phyloP scores from a whole-genome alignment of 306 rosid species.

The Albizia julibrissin region DNA sequence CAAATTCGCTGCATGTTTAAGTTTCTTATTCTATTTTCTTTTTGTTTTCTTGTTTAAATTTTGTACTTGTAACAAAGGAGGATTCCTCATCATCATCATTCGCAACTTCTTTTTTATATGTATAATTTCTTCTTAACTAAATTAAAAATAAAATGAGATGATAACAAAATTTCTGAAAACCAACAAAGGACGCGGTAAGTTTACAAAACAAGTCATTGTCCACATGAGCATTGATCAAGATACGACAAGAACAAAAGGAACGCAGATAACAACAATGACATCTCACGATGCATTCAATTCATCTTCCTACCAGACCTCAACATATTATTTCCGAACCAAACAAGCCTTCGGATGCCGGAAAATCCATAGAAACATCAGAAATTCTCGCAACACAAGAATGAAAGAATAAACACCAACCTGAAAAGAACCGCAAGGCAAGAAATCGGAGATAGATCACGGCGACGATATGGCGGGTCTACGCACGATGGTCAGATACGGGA shows the following conservation, averaged over 20 bases:
- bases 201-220: neutral
- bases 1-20: neutral
- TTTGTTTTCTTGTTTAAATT: neutral
- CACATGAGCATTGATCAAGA: neutral
- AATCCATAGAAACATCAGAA: neutral
- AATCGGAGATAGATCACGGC: neutral
- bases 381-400: neutral
- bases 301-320: neutral
- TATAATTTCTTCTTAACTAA: neutral
- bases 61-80: neutral
- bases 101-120: neutral
- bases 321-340: neutral
- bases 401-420: slow-evolving; percentile 32
- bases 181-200: neutral
- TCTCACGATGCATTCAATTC: neutral
- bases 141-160: neutral
- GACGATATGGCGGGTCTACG: neutral
- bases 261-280: neutral
- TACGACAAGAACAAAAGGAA: neutral
- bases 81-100: neutral
- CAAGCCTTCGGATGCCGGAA: neutral
- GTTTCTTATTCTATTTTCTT: neutral
- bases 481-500: neutral
- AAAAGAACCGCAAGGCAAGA: neutral
- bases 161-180: neutral